Evolutionary conservation across 768 basidiomycete genomes (phyloP), one percentile per base, ranked within the genome.

Genomic region (Rhizopogon vulgaris): DNA sequence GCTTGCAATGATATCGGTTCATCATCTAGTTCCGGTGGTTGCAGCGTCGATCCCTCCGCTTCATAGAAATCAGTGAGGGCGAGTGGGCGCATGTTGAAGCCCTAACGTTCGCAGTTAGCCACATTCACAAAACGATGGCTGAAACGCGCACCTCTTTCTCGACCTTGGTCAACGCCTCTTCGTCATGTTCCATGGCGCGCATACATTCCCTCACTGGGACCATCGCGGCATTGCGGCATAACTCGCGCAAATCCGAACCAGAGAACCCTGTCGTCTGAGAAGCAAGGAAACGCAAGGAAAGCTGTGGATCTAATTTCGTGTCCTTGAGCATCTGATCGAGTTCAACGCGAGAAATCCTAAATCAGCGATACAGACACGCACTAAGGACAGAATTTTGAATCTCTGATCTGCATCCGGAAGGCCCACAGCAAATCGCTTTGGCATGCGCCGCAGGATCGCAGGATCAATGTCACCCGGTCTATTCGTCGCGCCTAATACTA

Each of bases 401-500:
- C 96, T 78, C 58, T 97, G 94, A 3, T 83, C 78, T 6, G 69
- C 64, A 52, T 88, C 82, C 3, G 96, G 96, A 14, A 97, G 74
- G 5, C 80, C 75, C 52, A 99, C 79, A 1, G 88, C 79, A 65
- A 97, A 97, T 10, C 94, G 90, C 68, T 95, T 97, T 1, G 96
- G 96, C 93, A 99, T 94, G n/a, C 94, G 85, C n/a, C 90, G 79
- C 22, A 93, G 72, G 57, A 94, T 88, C 25, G 90, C 89, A 2
- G 83, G 70, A 62, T 93, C 90, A 50, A 93, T 92, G 57, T 98
- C 96, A 62, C 86, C 87, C 17, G 94, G 94, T 53, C 95, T 75
- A 67, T 99, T 98, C 7, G 95, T 98, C 0, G 95, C 94, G 14
- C 95, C 95, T 2, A 99, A 81, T 5, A 96, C 88, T 53, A 97